Evolutionary conservation across 2,329 filamentous ascomycete genomes (phyloP), one percentile per base, ranked within the genome.

Genomic region (Trichoderma atroviride): DNA sequence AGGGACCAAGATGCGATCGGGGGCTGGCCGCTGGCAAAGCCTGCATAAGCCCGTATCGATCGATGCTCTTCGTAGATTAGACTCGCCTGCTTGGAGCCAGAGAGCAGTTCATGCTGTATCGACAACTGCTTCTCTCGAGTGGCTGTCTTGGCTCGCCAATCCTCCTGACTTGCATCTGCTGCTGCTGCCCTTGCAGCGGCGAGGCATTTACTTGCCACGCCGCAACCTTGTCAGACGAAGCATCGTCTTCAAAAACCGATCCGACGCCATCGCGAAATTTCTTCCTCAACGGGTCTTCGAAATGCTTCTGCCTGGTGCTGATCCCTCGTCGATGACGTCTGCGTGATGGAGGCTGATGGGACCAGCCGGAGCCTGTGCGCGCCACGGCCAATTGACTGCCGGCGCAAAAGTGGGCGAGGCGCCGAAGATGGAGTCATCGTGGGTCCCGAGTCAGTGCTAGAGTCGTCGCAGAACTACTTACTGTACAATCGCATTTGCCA

Each of bases 221-320:
- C 50, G 62, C 62, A 35, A 58, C 53, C 62, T 58, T 24, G 40
- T 66, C 62, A 53, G 62, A 47, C 52, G 19, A 37, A 24, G 31
- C 9, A 11, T 43, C 27, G 35, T 50, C n/a, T 13, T 10, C 33
- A 35, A 33, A 33, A 13, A 43, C 5, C 47, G 53, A 58, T 33
- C 19, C 53, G 33, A 31, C 37, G 40, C 62, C 53, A 56, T 47
- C 5, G 5, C 62, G 24, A 43, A 50, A 65, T 57, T 47, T 47
- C 31, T 50, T 33, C 14, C 27, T n/a, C 53, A 59, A 59, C 52
- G 53, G 63, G 63, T 59, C 63, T 52, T 59, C 40, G 24, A 67
- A 67, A 67, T 37, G 63, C 63, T 69, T 69, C 66, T 69, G 66
- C 66, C 66, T 69, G 59, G 22, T 63, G 66, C 52, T 57, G 66